phyloP scores from a whole-genome alignment of 2,329 filamentous ascomycete genomes.

The Cordyceps pruinosa region DNA sequence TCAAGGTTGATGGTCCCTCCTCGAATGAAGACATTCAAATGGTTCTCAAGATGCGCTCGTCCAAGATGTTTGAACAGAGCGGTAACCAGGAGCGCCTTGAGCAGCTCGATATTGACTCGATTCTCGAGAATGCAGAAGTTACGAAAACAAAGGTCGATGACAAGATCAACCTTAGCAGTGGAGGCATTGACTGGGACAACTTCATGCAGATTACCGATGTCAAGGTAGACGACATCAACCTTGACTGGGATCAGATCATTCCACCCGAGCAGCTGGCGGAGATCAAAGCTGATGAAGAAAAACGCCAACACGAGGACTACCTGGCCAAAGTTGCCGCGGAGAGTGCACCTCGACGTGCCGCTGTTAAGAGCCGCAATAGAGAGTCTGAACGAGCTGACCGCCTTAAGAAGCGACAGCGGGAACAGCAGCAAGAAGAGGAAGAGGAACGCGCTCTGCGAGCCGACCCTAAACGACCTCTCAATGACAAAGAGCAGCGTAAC shows the following conservation, averaged over 20 bases:
- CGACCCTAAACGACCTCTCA: constrained; percentile 84
- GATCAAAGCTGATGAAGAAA: constrained; percentile 84
- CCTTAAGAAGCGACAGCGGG: constrained; percentile 59
- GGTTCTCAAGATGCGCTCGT: constrained; percentile 95
- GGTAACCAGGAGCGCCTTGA: constrained; percentile 95
- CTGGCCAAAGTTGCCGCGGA: constrained; percentile 76
- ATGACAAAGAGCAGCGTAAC: constrained; percentile 87
- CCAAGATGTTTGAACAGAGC: constrained; percentile 97
- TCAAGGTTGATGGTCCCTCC: constrained; percentile 70
- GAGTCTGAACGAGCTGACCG: constrained; percentile 59
- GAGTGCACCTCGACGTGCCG: constrained; percentile 71
- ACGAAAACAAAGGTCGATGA: constrained; percentile 94
- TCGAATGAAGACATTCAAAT: constrained; percentile 93
- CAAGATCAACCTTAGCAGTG: constrained; percentile 84
- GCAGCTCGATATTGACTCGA: constrained; percentile 94
- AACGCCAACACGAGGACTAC: constrained; percentile 74
- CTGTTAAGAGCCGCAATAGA: constrained; percentile 49
- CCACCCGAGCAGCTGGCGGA: constrained; percentile 85
- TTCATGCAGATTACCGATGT: constrained; percentile 98
- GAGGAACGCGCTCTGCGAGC: constrained; percentile 65
- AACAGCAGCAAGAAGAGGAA: constrained; percentile 61
- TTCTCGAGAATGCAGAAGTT: constrained; percentile 92
- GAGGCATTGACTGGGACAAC: constrained; percentile 77
- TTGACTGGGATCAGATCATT: constrained; percentile 98
- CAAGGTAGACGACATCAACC: constrained; percentile 71